Percentiles rank a stretch among this genome's conserved stretches.
These are phyloP conservation scores for Tricharina praecox DNA, from an alignment of 495 filamentous ascomycete species.

Conservation along the genomic window DNA sequence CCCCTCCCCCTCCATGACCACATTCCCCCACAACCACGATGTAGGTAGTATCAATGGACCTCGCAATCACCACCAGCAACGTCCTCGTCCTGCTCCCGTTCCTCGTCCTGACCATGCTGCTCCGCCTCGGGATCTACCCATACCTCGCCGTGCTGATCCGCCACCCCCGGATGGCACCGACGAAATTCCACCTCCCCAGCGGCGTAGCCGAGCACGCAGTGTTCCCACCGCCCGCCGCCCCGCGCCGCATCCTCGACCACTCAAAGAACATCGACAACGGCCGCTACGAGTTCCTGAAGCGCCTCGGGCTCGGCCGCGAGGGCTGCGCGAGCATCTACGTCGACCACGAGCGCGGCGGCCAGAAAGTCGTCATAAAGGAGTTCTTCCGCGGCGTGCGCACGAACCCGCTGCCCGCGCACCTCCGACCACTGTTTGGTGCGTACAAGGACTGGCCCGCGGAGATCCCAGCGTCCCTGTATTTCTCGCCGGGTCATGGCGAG, in stretches of 20 bases:
- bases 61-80: no score
- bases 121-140: no score
- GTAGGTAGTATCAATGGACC: no score
- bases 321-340: conserved; percentile 4
- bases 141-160: not conserved
- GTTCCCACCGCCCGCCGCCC: not conserved
- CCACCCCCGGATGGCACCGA: conserved; percentile 5
- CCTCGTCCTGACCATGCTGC: no score
- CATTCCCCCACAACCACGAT: no score
- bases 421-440: not conserved
- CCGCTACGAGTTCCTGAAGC: conserved; percentile 3
- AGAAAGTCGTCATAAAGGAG: conserved; percentile 4
- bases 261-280: not conserved
- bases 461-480: conserved; percentile 11
- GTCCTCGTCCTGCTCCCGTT: no score
- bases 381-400: conserved; percentile 4
- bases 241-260: not conserved
- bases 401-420: conserved; percentile 8
- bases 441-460: conserved; percentile 5
- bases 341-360: not conserved
- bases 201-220: not conserved
- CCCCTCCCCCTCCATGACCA: no score
- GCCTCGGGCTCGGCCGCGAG: conserved; percentile 7
- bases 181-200: not conserved
- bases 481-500: not conserved